phyloP scores from a whole-genome alignment of 1,139 yeast genomes.

The Blastobotrys apis region DNA sequence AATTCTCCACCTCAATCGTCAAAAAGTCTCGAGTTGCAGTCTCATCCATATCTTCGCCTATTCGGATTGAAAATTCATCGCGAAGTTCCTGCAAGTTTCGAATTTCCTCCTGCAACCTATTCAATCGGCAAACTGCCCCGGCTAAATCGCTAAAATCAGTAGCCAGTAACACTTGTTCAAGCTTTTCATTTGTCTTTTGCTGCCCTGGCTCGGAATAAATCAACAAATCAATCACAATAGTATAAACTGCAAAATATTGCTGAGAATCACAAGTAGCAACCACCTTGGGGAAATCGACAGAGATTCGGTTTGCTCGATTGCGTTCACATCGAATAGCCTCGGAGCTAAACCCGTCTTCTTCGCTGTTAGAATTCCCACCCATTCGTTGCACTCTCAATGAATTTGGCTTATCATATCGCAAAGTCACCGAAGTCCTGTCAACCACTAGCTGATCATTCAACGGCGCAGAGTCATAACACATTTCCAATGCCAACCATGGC shows the following conservation, averaged over 20 bases:
- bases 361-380: conserved; percentile 2
- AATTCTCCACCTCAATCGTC: conserved; percentile 53
- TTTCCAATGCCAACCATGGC: conserved; percentile 71
- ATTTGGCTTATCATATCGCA: conserved; percentile 65
- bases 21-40: conserved; percentile 30
- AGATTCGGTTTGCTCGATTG: conserved; percentile 42
- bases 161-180: conserved; percentile 63
- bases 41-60: conserved; percentile 32
- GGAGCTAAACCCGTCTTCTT: conserved; percentile 21
- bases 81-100: conserved; percentile 44
- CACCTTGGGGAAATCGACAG: conserved; percentile 64
- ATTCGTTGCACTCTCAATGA: conserved; percentile 44
- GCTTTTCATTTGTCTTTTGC: conserved; percentile 52
- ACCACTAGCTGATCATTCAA: conserved; percentile 55
- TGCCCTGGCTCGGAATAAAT: conserved; percentile 62
- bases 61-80: conserved; percentile 39
- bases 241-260: conserved; percentile 66
- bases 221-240: conserved; percentile 60
- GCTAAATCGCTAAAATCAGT: conserved; percentile 63
- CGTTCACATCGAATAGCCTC: conserved; percentile 32
- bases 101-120: conserved; percentile 53
- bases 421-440: conserved; percentile 57
- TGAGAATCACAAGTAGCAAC: conserved; percentile 66
- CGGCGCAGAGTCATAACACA: conserved; percentile 64
- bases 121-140: conserved; percentile 51